phyloP scores from a whole-genome alignment of 2,329 filamentous ascomycete genomes.

The Hortaea werneckii region DNA sequence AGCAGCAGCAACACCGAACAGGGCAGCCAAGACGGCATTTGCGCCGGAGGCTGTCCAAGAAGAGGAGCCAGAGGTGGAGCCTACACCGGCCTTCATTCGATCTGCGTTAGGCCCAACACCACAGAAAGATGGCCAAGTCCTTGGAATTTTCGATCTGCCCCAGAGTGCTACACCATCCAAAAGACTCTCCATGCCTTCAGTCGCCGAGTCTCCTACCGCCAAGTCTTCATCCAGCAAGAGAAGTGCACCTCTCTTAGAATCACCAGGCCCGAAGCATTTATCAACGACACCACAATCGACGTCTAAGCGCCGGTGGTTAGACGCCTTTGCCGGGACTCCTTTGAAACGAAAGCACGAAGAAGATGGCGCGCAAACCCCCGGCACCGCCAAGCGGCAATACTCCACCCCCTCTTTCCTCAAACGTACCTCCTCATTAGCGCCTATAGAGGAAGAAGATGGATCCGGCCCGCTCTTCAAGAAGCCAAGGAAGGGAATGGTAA shows the following conservation, averaged over 20 bases:
- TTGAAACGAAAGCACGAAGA: constrained; percentile 38
- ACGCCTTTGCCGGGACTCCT: constrained; percentile 55
- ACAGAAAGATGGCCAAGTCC: constrained; percentile 64
- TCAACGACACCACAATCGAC: constrained; percentile 41
- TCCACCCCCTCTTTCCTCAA: constrained; percentile 63
- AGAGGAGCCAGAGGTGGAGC: constrained; percentile 22
- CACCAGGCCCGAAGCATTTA: not conserved
- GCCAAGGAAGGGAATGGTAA: constrained; percentile 37
- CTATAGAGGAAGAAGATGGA: constrained; percentile 51
- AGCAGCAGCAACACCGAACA: constrained; percentile 2
- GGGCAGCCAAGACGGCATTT: not conserved
- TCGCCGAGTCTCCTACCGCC: not conserved
- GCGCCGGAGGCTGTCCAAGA: constrained; percentile 8
- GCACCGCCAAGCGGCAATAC: constrained; percentile 33
- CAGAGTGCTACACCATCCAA: constrained; percentile 41
- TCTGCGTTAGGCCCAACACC: constrained; percentile 60
- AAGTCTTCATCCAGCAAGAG: constrained; percentile 29
- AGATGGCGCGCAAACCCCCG: constrained; percentile 17
- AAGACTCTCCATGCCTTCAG: not conserved
- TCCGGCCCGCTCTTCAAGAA: constrained; percentile 31
- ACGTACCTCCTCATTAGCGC: constrained; percentile 39
- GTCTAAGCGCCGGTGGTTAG: constrained; percentile 51
- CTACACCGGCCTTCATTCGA: constrained; percentile 23
- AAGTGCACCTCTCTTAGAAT: too few species aligned
- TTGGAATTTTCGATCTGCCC: constrained; percentile 68